Base-by-base conservation (phyloP, 139 green algal genomes). In the Volvox reticuliferus region DNA sequence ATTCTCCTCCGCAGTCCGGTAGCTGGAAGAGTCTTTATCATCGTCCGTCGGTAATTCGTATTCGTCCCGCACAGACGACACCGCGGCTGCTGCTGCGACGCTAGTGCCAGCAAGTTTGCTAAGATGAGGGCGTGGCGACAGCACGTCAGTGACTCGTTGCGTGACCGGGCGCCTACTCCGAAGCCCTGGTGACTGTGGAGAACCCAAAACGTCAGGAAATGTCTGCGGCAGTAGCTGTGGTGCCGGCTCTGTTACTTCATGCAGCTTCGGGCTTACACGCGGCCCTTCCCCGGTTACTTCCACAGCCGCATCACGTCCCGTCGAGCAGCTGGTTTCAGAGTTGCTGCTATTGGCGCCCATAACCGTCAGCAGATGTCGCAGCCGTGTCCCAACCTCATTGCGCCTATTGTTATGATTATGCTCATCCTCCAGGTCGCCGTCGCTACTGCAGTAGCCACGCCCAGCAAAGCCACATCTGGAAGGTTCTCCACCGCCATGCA, bases 301-400 rank as follows among this genome's bases (percentile, higher is more conserved):
- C 21, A 79, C 71, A 32, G 21, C 20, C 6, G 22, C 76, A 36
- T 30, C 76, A 2, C 1, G 32, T 1, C 76, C 76, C 21, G 1
- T 30, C 37, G 78, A 84, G 37, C 36, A 35, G 78, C 36, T 84
- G 14, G 79, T 86, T 28, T 28, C 26, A 17, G 26, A 2, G 28
- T 37, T 71, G 79, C 50, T 17, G 79, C 79, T 86, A 3, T 86
- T 73, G 28, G 68, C 50, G 50, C 36, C 20, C 22, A 86, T 86
- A 55, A 55, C 79, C 50, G 79, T 55, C 24, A 86, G 79, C 44
- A 86, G 79, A 6, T 55, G 44, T 37, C 35, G 79, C 50, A 86
- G 44, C 9, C 44, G 33, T 63, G 5, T 37, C 2, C 22, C 78
- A 16, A 37, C 37, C 12, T 30, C 78, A 0, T 71, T 24, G 17